Conservation (phyloP, 2,329 filamentous ascomycete species). For the Plenodomus biglobosus region DNA sequence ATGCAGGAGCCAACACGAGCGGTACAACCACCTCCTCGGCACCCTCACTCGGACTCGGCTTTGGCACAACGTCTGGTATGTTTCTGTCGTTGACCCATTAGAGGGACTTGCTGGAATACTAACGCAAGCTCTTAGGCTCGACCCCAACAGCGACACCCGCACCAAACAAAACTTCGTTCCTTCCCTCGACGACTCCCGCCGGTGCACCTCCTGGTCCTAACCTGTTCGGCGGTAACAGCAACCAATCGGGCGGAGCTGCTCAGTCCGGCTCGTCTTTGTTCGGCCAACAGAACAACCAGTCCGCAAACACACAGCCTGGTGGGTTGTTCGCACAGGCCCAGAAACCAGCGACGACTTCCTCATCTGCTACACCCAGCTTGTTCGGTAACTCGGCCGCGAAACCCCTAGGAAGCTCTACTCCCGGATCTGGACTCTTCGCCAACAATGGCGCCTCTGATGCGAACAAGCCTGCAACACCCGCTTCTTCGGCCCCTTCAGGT, state of each 20-base stretch:
- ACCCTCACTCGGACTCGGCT: slow-evolving; percentile 18
- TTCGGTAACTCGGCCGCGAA: slow-evolving; percentile 33
- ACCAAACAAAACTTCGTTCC: slow-evolving; percentile 39
- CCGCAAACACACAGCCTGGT: slow-evolving; percentile 9
- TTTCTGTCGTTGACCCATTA: neutral
- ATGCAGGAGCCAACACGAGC: slow-evolving; percentile 15
- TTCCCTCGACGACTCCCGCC: slow-evolving; percentile 45
- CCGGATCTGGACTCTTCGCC: slow-evolving; percentile 23
- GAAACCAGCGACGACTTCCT: slow-evolving; percentile 30
- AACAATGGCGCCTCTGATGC: slow-evolving; percentile 33
- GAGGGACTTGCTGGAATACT: slow-evolving; percentile 4
- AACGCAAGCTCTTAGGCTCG: slow-evolving; percentile 17
- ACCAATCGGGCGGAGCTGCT: slow-evolving; percentile 18
- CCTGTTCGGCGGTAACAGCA: slow-evolving; percentile 31
- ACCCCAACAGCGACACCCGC: slow-evolving; percentile 40
- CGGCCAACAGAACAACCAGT: slow-evolving; percentile 14
- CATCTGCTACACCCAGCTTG: slow-evolving; percentile 30
- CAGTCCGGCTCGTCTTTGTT: slow-evolving; percentile 22
- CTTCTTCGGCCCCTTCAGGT: slow-evolving; percentile 19
- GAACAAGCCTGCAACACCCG: slow-evolving; percentile 34
- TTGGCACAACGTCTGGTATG: slow-evolving; percentile 13
- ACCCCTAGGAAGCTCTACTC: slow-evolving; percentile 24
- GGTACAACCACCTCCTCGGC: slow-evolving; percentile 19
- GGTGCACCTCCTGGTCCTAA: slow-evolving; percentile 39
- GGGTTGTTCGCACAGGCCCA: slow-evolving; percentile 20